Evolutionary conservation across 2,329 filamentous ascomycete species (phyloP).

Genomic region (Ascochyta pisi): DNA sequence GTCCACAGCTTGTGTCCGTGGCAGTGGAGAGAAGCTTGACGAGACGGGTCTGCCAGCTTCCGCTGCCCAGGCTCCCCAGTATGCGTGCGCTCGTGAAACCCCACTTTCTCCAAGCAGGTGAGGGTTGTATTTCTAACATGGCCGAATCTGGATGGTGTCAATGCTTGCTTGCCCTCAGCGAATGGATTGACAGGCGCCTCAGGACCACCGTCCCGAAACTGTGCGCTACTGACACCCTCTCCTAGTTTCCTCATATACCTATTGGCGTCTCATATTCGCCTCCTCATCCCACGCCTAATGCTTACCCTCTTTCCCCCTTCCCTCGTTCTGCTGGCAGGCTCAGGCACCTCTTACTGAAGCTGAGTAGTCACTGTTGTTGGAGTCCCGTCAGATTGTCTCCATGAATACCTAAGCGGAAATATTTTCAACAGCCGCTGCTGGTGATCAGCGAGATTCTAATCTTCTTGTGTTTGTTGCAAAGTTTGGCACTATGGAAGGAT

Average conservation of each 20-base stretch:
- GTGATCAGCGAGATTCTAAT: slow-evolving; percentile 46
- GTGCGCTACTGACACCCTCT: slow-evolving; percentile 40
- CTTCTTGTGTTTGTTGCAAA: slow-evolving; percentile 40
- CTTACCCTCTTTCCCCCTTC: slow-evolving; percentile 46
- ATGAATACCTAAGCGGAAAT: slow-evolving; percentile 47
- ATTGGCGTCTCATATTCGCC: slow-evolving; percentile 49
- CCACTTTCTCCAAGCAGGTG: slow-evolving; percentile 39
- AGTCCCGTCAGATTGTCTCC: slow-evolving; percentile 43
- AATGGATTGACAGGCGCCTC: slow-evolving; percentile 46
- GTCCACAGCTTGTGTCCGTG: slow-evolving; percentile 32
- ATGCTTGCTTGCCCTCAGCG: slow-evolving; percentile 39
- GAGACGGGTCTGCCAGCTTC: slow-evolving; percentile 43
- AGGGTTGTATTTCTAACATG: slow-evolving; percentile 37
- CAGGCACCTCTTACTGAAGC: slow-evolving; percentile 44
- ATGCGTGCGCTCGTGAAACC: slow-evolving; percentile 44
- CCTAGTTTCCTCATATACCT: slow-evolving; percentile 48
- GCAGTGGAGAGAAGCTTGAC: slow-evolving; percentile 27
- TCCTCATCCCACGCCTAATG: slow-evolving; percentile 47
- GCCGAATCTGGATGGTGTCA: slow-evolving; percentile 33
- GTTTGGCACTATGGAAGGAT: slow-evolving; percentile 49
- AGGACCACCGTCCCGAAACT: slow-evolving; percentile 50
- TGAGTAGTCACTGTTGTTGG: slow-evolving; percentile 48
- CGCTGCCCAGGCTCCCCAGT: slow-evolving; percentile 37
- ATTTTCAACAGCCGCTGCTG: slow-evolving; percentile 49
- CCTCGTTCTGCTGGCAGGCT: slow-evolving; percentile 51